Percentiles rank a stretch among this genome's conserved stretches.
phyloP scores from a whole-genome alignment of 2,329 filamentous ascomycete species.

The Fragosphaeria purpurea region DNA sequence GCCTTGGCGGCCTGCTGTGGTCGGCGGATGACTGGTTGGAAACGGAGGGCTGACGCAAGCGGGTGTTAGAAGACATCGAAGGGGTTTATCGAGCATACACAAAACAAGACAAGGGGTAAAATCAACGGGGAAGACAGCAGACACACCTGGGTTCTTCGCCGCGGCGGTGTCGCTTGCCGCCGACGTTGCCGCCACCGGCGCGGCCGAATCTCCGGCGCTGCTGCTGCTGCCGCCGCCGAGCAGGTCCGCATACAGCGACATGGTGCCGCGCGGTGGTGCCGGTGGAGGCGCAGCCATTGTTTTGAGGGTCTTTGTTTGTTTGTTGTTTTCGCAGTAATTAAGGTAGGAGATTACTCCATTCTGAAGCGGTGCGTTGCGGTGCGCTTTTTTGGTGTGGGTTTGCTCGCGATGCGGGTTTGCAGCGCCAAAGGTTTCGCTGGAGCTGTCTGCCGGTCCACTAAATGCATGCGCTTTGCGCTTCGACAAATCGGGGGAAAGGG shows the following conservation, averaged over 20 bases:
- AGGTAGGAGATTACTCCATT: too few species aligned
- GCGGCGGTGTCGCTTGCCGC: conserved; percentile 29
- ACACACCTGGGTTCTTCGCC: conserved; percentile 42
- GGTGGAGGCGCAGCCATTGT: conserved; percentile 17
- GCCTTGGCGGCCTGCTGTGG: conserved; percentile 53
- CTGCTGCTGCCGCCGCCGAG: conserved; percentile 53
- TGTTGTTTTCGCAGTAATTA: not conserved
- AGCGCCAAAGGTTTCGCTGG: too few species aligned
- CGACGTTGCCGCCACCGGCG: conserved; percentile 27
- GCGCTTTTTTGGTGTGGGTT: too few species aligned
- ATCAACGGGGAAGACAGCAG: conserved; percentile 13
- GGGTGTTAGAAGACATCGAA: conserved; percentile 6
- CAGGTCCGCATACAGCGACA: conserved; percentile 79
- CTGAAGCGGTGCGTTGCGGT: too few species aligned
- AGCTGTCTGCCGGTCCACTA: too few species aligned
- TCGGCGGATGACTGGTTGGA: conserved; percentile 79
- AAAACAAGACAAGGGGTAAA: conserved; percentile 17
- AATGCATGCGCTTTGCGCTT: too few species aligned
- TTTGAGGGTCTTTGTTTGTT: not conserved
- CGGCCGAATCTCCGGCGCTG: conserved; percentile 29
- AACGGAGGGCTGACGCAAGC: conserved; percentile 55
- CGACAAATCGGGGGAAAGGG: too few species aligned
- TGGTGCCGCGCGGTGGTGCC: conserved; percentile 34
- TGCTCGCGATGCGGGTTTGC: too few species aligned
- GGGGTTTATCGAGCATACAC: too few species aligned